Base-by-base conservation (phyloP, 805 yeast genomes). In the Candida nitratophila region DNA sequence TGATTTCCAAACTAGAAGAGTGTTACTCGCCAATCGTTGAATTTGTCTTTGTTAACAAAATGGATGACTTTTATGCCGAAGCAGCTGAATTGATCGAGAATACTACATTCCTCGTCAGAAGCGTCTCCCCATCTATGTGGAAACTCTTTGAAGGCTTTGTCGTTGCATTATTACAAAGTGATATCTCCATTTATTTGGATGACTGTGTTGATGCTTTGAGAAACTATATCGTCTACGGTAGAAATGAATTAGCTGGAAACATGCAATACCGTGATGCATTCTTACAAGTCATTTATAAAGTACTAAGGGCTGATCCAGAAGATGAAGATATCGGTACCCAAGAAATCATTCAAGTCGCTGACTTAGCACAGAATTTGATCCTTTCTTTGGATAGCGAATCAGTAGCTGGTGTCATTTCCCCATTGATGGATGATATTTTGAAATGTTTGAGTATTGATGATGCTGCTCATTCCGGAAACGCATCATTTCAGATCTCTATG, bases 61-160 rank as follows among this genome's bases (percentile, higher is more conserved):
- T 89, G 57, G 86, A 83, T 47, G 96, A 90, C 56, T 88, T 86
- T 60, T 82, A 80, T 57, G 77, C 85, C 26, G 98, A 93, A 61
- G 76, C 81, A 39, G 79, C 88, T 50, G 96, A 88, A 52, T 71
- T 93, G 55, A 79, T 86, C 45, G 91, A 84, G 52, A 81, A 81
- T 53, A 77, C 86, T 43, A 74, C 89, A 17, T 86, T 83, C 59
- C 60, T 81, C 45, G 63, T 79, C 9, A 73, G 85, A 59, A 54
- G 61, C 16, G 76, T 85, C 17, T 77, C 88, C 2, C 84, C 86
- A 7, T 63, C 70, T 29, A 79, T 89, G 70, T 91, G 97, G 96
- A 70, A 71, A 44, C 64, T 82, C 39, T 80, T 88, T 52, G 77
- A 72, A 42, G 59, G 68, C 38, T 62, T 86, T 61, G 68, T 68